Conservation (phyloP, 345 rosid species). For the Isatis tinctoria region DNA sequence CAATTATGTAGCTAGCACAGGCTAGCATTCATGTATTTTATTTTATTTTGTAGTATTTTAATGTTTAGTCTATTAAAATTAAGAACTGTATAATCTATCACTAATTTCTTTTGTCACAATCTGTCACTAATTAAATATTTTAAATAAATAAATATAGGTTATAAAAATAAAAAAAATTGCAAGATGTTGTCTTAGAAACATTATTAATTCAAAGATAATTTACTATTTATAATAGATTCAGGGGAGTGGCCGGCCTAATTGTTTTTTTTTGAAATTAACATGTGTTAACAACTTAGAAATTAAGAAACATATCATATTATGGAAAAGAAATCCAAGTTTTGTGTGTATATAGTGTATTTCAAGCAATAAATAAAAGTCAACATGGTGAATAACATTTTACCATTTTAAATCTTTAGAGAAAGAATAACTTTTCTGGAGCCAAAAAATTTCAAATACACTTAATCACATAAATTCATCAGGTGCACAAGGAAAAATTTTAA, state of each 20-base stretch:
- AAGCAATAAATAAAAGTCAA: not conserved
- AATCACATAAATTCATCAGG: not conserved
- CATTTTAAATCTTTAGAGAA: not conserved
- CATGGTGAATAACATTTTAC: not conserved
- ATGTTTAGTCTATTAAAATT: too few relatives aligned
- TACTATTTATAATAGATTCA: not conserved
- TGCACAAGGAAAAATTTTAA: not conserved
- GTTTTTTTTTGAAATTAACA: not conserved
- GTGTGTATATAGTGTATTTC: not conserved
- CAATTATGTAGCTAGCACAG: too few relatives aligned
- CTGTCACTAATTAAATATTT: not conserved
- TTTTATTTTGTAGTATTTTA: too few relatives aligned
- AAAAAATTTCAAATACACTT: not conserved
- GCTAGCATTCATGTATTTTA: too few relatives aligned
- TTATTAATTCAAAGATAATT: not conserved
- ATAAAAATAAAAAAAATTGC: not conserved
- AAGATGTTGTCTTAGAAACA: not conserved
- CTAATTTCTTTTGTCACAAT: too few relatives aligned
- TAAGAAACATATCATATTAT: not conserved
- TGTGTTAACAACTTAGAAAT: not conserved
- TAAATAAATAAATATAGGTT: not conserved
- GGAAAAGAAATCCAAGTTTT: not conserved
- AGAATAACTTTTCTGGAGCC: not conserved
- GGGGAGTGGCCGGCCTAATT: too few relatives aligned
- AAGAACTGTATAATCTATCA: too few relatives aligned